Conservation (phyloP, 2,329 filamentous ascomycete species). For the Helotiales sp. region DNA sequence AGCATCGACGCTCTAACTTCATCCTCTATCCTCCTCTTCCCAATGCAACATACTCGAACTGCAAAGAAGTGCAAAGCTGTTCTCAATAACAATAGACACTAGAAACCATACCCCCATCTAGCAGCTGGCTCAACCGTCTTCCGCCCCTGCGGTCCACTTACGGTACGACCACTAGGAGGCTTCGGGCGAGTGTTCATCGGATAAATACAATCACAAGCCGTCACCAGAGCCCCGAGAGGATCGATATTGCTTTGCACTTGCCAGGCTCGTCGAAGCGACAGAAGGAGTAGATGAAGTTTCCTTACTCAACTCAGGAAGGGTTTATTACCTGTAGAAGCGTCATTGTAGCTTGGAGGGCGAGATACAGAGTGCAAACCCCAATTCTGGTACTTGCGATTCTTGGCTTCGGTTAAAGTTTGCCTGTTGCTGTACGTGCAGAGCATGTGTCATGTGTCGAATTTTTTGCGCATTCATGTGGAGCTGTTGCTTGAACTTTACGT, state of each 20-base stretch:
- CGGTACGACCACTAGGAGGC: no score
- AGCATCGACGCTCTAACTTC: no score
- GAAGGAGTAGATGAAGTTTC: conserved; percentile 21
- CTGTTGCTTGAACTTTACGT: conserved; percentile 21
- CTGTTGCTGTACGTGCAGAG: conserved; percentile 12
- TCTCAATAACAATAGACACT: no score
- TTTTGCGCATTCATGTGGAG: conserved; percentile 21
- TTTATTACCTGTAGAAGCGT: conserved; percentile 1
- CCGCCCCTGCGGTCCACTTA: no score
- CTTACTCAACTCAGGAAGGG: background rate
- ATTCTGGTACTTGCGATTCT: background rate
- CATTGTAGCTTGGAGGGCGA: conserved; percentile 7
- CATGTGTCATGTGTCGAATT: conserved; percentile 18
- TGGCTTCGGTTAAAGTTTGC: conserved; percentile 14
- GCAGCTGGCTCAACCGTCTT: no score
- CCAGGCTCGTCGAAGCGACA: conserved; percentile 19
- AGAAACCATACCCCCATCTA: no score
- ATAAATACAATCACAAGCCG: no score
- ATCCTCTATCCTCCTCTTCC: no score
- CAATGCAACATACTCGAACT: no score
- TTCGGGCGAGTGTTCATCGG: no score
- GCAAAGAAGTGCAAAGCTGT: no score
- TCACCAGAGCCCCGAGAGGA: no score
- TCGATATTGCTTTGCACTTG: conserved; percentile 16
- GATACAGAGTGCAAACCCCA: background rate